Evolutionary conservation across 1,139 yeast genomes (phyloP), one percentile per base, ranked within the genome.

Genomic region (Kodamaea sp.): DNA sequence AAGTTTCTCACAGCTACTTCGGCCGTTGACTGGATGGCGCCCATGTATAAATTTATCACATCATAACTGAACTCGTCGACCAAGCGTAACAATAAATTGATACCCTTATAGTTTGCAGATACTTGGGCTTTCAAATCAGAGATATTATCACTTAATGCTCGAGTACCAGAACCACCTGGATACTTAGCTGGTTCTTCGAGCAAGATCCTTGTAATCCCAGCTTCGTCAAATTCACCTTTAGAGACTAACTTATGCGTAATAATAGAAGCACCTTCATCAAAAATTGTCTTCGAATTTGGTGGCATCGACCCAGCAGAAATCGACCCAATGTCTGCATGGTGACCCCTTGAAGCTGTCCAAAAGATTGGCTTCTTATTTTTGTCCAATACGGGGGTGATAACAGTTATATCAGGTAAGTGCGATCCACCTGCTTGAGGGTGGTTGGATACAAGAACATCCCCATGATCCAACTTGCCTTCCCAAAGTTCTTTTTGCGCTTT

Each of bases 361-460:
- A 67, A 68, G 9, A 67, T 52, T 2, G 72, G 70, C 12, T 58
- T 48, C 24, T 61, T 61, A 25, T 57, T 47, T 3, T 51, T 39
- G 44, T 62, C 61, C 41, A 49, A 56, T 1, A 78, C 78, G 2
- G 84, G 84, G 7, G 89, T 81, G 9, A 85, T 82, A 4, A 88
- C 88, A 0, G 94, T 86, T 36, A 84, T 81, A 64, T 86, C 95
- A 0, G 95, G 94, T 42, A 85, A 67, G 63, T 85, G 95, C 0
- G 90, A 81, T 1, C 94, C 94, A 23, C 94, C 94, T 43, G 81
- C 81, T 20, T 74, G 79, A 2, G 95, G 95, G 54, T 85, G 94
- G 53, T 85, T 85, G 1, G 89, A 78, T 5, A 84, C 82, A 26
- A 85, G 59, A 1, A 84, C 92, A 61, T 84, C 94, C 23, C 94